phyloP scores from a whole-genome alignment of 2,329 filamentous ascomycete genomes.

The Pseudopyrenochaeta lycopersici region DNA sequence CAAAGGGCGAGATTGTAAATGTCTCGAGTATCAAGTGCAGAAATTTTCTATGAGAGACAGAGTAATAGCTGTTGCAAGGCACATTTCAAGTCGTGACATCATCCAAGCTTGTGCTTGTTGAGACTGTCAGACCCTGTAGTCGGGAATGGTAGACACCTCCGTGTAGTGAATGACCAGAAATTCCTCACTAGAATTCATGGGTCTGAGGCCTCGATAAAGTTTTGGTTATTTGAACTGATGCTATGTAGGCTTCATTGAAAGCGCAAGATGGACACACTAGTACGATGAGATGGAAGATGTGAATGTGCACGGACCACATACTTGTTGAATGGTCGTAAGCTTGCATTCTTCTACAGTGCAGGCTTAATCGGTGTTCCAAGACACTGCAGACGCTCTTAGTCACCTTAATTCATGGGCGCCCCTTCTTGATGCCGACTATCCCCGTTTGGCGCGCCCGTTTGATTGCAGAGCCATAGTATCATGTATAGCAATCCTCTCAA shows the following conservation, averaged over 20 bases:
- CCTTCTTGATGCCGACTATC: too few species aligned
- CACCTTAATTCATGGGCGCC: too few species aligned
- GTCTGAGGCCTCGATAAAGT: too few species aligned
- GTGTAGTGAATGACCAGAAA: neutral
- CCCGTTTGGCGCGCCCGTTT: too few species aligned
- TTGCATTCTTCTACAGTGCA: neutral
- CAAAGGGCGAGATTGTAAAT: neutral
- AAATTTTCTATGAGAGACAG: neutral
- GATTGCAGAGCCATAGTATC: too few species aligned
- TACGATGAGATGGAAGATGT: neutral
- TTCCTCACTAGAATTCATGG: neutral
- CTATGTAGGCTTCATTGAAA: too few species aligned
- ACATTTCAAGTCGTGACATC: conserved; percentile 38
- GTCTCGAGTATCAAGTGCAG: neutral
- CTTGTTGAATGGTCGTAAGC: neutral
- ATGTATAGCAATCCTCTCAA: too few species aligned
- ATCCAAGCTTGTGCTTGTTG: conserved; percentile 17
- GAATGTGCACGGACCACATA: conserved; percentile 11
- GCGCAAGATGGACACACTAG: too few species aligned
- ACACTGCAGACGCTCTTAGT: too few species aligned
- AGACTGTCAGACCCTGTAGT: conserved; percentile 7
- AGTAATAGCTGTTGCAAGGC: neutral
- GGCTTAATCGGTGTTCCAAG: too few species aligned
- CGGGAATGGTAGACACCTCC: neutral
- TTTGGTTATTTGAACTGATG: too few species aligned